Evolutionary conservation across 371 early-diverging fungal species (phyloP).

Genomic region (Mortierella sp.): DNA sequence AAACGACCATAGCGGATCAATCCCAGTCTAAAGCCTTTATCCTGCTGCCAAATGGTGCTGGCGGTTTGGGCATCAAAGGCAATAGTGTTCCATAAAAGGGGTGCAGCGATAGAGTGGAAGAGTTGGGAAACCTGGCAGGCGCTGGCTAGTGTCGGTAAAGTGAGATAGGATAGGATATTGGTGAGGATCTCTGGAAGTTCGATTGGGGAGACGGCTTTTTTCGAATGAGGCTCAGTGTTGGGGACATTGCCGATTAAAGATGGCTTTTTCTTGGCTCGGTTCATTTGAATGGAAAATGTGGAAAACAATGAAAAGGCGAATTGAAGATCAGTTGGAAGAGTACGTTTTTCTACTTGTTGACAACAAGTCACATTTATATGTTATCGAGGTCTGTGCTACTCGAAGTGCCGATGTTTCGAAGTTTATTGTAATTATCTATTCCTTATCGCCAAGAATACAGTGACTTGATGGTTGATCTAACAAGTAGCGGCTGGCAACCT

Average conservation of each 20-base stretch:
- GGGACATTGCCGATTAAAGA: not conserved
- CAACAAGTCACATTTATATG: not conserved
- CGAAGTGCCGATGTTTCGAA: too few species aligned
- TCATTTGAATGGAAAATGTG: too few species aligned
- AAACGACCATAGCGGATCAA: constrained; percentile 32
- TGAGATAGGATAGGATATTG: not conserved
- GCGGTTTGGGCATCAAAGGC: not conserved
- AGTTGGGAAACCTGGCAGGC: constrained; percentile 20
- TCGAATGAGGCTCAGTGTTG: not conserved
- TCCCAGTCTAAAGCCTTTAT: constrained; percentile 33
- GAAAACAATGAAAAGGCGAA: too few species aligned
- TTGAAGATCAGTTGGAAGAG: not conserved
- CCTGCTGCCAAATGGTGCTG: constrained; percentile 10
- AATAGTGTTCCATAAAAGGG: constrained; percentile 19
- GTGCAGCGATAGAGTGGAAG: constrained; percentile 19
- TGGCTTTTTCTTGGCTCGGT: not conserved
- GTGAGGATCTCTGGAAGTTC: constrained; percentile 25
- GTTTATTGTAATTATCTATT: constrained; percentile 19
- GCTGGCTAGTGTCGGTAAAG: not conserved
- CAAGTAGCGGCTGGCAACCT: constrained; percentile 81
- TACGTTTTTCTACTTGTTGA: too few species aligned
- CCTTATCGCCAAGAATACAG: constrained; percentile 50
- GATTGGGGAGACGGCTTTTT: not conserved
- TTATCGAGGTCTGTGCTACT: too few species aligned
- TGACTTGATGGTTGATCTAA: constrained; percentile 47